A percentile compares a stretch with the other conserved stretches of the same genome.
Evolutionary conservation across 768 basidiomycete genomes (phyloP).

Genomic region (Mycena alexandri): DNA sequence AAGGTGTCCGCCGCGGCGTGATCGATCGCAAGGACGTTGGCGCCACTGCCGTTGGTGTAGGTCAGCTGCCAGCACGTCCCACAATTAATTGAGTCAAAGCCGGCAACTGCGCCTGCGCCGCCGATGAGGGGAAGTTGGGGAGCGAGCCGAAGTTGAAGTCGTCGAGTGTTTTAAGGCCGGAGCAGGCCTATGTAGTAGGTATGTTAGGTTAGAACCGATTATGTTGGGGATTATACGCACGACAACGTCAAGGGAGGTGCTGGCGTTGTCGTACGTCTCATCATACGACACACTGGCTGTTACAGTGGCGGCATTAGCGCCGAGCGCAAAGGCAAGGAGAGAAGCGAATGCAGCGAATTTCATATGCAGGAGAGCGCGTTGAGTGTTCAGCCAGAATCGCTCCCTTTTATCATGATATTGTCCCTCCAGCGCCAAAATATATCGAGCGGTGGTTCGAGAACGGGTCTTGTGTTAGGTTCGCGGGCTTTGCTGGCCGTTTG

Average conservation of each 20-base stretch:
- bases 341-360: constrained; percentile 44
- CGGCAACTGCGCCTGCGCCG: constrained; percentile 62
- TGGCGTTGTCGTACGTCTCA: constrained; percentile 60
- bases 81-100: constrained; percentile 66
- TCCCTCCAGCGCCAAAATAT: not conserved
- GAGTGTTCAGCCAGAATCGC: not conserved
- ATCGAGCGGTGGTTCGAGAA: no score
- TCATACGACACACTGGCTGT: constrained; percentile 58
- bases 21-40: constrained; percentile 65
- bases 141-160: constrained; percentile 65
- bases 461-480: no score
- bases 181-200: constrained; percentile 50
- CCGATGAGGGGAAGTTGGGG: constrained; percentile 73
- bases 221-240: constrained; percentile 15
- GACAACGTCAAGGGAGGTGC: constrained; percentile 55
- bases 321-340: constrained; percentile 41
- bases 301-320: constrained; percentile 34
- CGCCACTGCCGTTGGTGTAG: constrained; percentile 52
- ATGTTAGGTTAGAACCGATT: not conserved
- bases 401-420: constrained; percentile 27
- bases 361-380: constrained; percentile 41
- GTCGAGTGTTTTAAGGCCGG: constrained; percentile 59
- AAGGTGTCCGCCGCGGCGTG: constrained; percentile 57
- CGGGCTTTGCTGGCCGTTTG: no score
- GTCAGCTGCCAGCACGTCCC: constrained; percentile 73